A percentile compares a stretch with the other conserved stretches of the same genome.
Conservation (phyloP, 2,329 filamentous ascomycete species). For the Graphilbum fragrans region DNA sequence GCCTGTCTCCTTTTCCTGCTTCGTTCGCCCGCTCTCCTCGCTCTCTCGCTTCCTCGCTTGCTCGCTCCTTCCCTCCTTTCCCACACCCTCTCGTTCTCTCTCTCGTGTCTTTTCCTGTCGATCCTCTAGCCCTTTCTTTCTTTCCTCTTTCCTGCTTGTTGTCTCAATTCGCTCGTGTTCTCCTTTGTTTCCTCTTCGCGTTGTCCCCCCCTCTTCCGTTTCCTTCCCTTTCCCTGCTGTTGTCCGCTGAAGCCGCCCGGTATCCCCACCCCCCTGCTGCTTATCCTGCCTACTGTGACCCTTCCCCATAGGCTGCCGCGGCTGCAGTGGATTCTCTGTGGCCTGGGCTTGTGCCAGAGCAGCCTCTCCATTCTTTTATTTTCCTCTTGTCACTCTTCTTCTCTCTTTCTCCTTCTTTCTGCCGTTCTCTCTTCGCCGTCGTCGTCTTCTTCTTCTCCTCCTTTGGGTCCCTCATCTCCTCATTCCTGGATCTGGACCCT, state of each 20-base stretch:
- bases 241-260: no score
- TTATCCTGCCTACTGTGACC: not conserved
- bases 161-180: not conserved
- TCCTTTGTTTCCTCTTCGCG: not conserved
- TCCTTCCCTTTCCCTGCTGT: not conserved
- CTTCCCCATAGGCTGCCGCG: not conserved
- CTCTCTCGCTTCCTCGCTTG: not conserved
- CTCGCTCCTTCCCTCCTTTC: not conserved
- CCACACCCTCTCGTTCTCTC: not conserved
- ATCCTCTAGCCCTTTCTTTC: slow-evolving; percentile 2
- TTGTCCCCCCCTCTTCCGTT: not conserved
- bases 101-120: slow-evolving; percentile 2
- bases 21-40: not conserved
- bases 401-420: not conserved
- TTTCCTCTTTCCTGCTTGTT: not conserved
- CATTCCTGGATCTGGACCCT: not conserved
- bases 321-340: not conserved
- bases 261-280: not conserved
- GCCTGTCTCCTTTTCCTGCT: not conserved
- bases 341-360: not conserved
- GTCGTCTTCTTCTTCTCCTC: not conserved
- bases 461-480: not conserved
- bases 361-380: not conserved
- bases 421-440: no score
- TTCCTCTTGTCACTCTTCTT: not conserved